A percentile compares a stretch with the other conserved stretches of the same genome.
Evolutionary conservation across 2,329 filamentous ascomycete species (phyloP).

Genomic region (Phaeosphaeria sp.): DNA sequence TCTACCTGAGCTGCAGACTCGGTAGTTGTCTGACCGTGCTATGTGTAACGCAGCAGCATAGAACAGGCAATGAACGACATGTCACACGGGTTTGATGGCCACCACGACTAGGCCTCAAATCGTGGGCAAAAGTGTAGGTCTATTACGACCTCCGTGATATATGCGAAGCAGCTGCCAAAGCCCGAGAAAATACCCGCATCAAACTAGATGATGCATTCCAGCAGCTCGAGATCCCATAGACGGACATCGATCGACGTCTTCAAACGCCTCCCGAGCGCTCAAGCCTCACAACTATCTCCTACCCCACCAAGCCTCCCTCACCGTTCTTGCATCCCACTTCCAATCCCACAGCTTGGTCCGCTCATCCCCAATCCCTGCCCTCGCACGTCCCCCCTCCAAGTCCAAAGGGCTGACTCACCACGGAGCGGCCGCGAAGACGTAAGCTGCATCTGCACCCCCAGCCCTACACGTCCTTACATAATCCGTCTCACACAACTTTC

Average conservation of each 20-base stretch:
- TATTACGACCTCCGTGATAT: too few species aligned
- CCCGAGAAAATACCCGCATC: too few species aligned
- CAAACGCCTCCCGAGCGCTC: too few species aligned
- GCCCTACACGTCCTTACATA: slow-evolving; percentile 18
- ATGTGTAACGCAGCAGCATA: neutral
- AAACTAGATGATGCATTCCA: too few species aligned
- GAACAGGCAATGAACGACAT: neutral
- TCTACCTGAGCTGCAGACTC: neutral
- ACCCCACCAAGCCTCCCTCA: neutral
- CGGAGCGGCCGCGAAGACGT: neutral
- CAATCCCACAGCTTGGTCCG: neutral
- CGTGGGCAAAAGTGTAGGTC: too few species aligned
- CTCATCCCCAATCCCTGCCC: neutral
- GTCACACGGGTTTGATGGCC: neutral
- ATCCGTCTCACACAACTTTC: slow-evolving; percentile 14
- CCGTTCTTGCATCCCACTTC: neutral
- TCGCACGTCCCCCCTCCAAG: slow-evolving; percentile 1
- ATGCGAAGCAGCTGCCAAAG: too few species aligned
- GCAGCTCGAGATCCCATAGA: too few species aligned
- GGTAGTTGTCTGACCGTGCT: neutral
- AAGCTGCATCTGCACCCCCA: neutral
- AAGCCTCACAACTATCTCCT: too few species aligned
- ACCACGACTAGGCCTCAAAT: too few species aligned
- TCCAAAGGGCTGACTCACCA: neutral
- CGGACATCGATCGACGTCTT: too few species aligned